These are phyloP conservation scores for Picochlorum costavermella DNA, from an alignment of 139 green algal species.

Conservation along the genomic window DNA sequence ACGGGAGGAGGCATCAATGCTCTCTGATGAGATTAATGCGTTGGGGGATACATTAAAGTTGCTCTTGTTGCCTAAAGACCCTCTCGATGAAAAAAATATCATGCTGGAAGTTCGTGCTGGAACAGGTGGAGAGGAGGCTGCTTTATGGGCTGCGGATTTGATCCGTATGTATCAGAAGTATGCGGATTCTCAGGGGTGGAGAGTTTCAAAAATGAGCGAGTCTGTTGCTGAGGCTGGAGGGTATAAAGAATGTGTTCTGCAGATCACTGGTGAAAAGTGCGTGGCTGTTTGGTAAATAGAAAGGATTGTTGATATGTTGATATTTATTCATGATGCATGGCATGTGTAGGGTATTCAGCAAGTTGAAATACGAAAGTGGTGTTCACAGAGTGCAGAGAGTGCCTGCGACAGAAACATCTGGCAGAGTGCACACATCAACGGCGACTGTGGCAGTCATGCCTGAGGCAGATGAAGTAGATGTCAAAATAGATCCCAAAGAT, in stretches of 20 bases:
- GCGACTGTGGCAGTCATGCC: slow-evolving; percentile 89
- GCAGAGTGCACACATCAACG: slow-evolving; percentile 94
- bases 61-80: slow-evolving; percentile 83
- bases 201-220: slow-evolving; percentile 49
- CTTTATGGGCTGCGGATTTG: slow-evolving; percentile 70
- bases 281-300: neutral
- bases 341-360: slow-evolving; percentile 61
- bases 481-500: slow-evolving; percentile 71
- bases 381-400: slow-evolving; percentile 98
- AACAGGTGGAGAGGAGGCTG: slow-evolving; percentile 75
- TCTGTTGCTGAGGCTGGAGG: slow-evolving; percentile 73
- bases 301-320: neutral
- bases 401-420: slow-evolving; percentile 84
- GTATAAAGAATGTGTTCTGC: slow-evolving; percentile 76
- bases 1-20: slow-evolving; percentile 47
- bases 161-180: slow-evolving; percentile 64
- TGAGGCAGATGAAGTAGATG: slow-evolving; percentile 75
- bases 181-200: slow-evolving; percentile 59
- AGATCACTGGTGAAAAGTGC: slow-evolving; percentile 24
- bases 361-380: slow-evolving; percentile 95
- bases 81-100: slow-evolving; percentile 84
- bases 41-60: slow-evolving; percentile 62
- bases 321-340: neutral
- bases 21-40: slow-evolving; percentile 18
- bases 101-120: slow-evolving; percentile 83